These are phyloP conservation scores for Chenopodium album DNA, from an alignment of 148 eudicot species.

Conservation along the genomic window DNA sequence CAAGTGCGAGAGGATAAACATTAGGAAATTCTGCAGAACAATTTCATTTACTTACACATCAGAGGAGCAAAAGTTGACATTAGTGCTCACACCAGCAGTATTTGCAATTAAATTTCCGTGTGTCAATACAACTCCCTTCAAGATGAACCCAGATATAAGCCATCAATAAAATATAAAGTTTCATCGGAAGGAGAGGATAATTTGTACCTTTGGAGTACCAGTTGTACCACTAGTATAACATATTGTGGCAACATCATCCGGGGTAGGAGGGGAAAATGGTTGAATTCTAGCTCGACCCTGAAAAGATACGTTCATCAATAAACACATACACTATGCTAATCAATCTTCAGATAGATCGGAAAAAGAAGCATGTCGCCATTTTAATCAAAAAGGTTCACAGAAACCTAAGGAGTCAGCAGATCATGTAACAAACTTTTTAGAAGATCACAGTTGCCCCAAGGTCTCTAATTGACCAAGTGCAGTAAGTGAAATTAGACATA, in stretches of 20 bases:
- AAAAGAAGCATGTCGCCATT: constrained; percentile 2
- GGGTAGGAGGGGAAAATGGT: constrained; percentile 73
- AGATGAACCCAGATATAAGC: constrained; percentile 9
- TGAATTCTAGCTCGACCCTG: constrained; percentile 64
- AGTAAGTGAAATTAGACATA: background rate
- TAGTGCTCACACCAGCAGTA: constrained; percentile 58
- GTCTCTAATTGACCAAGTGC: background rate
- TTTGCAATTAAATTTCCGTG: constrained; percentile 82
- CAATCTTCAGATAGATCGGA: background rate
- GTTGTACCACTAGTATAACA: constrained; percentile 98
- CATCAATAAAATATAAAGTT: background rate
- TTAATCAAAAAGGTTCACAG: background rate
- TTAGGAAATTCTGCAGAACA: background rate
- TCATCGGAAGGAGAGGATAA: constrained; percentile 4
- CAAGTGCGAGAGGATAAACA: background rate
- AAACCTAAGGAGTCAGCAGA: background rate
- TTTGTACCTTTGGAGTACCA: constrained; percentile 85
- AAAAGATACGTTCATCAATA: constrained; percentile 19
- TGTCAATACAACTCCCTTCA: constrained; percentile 80
- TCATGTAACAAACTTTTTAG: background rate
- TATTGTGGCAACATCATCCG: constrained; percentile 81
- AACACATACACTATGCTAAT: constrained; percentile 2
- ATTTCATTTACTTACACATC: constrained; percentile 64
- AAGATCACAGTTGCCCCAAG: background rate
- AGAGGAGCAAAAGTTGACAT: constrained; percentile 46